Base-by-base conservation (phyloP, 768 basidiomycete species). In the Suillus discolor region DNA sequence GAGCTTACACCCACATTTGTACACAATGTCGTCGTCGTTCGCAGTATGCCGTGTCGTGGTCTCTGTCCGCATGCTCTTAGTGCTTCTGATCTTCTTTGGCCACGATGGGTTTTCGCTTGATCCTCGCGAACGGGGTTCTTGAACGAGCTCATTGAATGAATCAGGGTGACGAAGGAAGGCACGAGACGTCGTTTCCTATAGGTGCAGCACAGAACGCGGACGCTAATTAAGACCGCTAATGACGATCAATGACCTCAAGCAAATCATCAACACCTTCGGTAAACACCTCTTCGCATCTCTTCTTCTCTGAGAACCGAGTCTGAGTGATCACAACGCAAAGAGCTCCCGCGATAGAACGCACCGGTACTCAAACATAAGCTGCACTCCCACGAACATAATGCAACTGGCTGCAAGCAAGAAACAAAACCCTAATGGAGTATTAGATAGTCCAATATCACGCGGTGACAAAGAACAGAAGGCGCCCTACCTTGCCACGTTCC, bases 291-390 rank as follows among this genome's bases (percentile, higher is more conserved):
- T 62, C 92, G 78, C 72, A 82, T 81, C 73, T 94, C 92, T 73
- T 92, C 91, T 75, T 92, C 91, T 61, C 92, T 90, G 69, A 38
- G 60, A 66, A 66, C 60, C 38, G 1, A 66, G 38, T 66, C 51
- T 51, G n/a, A 64, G 54, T 62, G 49, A 66, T 63, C 63, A 47
- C 28, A 23, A 63, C 28, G n/a, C 44, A 57, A 34, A 54, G 15
- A 15, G 42, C 36, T 45, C 45, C 62, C 25, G 31, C 64, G 23
- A 28, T 20, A 59, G 8, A 4, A 80, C 89, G 23, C 68, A 91
- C 93, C 94, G 81, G 77, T 99, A 99, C 72, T 99, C 97, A 66
- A 99, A 94, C 97, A 98, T 97, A 54, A 97, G 74, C 72, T 99
- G 97, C 2, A 87, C 88, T 3, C 85, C 93, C 25, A 94, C 83